These are phyloP conservation scores for Brassica incana DNA, from an alignment of 345 rosid genomes.

Conservation along the genomic window DNA sequence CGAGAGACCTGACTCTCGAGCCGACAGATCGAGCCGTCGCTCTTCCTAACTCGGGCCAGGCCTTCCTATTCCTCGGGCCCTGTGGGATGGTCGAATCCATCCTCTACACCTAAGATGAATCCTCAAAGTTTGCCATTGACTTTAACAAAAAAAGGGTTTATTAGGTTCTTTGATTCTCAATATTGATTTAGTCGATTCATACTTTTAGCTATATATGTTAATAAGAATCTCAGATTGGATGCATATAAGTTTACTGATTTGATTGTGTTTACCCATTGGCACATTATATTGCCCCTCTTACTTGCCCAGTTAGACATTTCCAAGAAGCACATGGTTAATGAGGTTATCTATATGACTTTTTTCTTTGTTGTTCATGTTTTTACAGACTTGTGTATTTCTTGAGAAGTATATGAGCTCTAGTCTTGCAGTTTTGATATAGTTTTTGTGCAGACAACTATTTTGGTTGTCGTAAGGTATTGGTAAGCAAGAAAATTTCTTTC, in stretches of 20 bases:
- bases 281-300: no score
- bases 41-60: no score
- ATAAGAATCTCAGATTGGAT: neutral
- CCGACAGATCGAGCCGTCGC: no score
- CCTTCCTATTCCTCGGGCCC: no score
- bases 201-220: neutral
- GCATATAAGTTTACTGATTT: neutral
- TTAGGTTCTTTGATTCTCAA: neutral
- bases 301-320: neutral
- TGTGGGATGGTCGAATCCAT: no score
- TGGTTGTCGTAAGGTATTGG: neutral
- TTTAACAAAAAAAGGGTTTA: no score
- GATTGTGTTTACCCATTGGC: neutral
- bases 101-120: no score
- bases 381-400: neutral
- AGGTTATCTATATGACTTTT: neutral
- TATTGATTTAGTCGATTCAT: neutral
- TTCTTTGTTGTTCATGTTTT: neutral
- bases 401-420: neutral
- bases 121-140: no score
- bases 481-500: neutral
- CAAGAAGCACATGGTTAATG: neutral
- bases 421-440: neutral
- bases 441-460: neutral
- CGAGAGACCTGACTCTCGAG: no score